Conservation (phyloP, 352 stramenopile species). For the Globisporangium viniferum region DNA sequence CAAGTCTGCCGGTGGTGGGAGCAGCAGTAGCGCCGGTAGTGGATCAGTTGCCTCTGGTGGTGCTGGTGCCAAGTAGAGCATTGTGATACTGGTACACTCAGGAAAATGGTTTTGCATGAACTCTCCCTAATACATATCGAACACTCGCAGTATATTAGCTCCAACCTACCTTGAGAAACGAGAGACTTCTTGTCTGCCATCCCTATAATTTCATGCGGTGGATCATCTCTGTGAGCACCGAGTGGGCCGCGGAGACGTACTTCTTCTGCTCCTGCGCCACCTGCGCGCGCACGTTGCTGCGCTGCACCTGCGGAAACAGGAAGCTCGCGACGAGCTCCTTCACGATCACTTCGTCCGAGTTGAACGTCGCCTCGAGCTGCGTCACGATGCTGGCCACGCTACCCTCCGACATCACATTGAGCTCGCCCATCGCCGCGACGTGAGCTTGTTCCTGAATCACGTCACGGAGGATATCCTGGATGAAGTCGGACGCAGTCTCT, state of each 20-base stretch:
- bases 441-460: conserved; percentile 55
- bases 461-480: conserved; percentile 60
- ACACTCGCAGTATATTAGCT: conserved; percentile 8
- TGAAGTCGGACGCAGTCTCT: conserved; percentile 68
- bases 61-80: not conserved
- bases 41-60: not conserved
- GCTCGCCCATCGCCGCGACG: conserved; percentile 41
- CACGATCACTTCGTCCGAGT: conserved; percentile 61
- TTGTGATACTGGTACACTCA: not conserved
- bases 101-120: not conserved
- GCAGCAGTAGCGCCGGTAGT: conserved; percentile 14
- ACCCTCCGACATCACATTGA: conserved; percentile 34
- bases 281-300: conserved; percentile 55
- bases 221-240: conserved; percentile 48
- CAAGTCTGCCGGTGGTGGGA: conserved; percentile 78
- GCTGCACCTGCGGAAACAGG: conserved; percentile 73
- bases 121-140: not conserved
- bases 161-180: not conserved
- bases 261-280: conserved; percentile 60
- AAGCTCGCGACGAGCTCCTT: conserved; percentile 81
- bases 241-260: conserved; percentile 60
- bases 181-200: conserved; percentile 2
- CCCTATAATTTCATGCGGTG: conserved; percentile 18
- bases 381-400: conserved; percentile 46
- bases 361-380: conserved; percentile 40